Evolutionary conservation across 2,329 filamentous ascomycete genomes (phyloP), one percentile per base, ranked within the genome.

Genomic region (Fusarium sp.): DNA sequence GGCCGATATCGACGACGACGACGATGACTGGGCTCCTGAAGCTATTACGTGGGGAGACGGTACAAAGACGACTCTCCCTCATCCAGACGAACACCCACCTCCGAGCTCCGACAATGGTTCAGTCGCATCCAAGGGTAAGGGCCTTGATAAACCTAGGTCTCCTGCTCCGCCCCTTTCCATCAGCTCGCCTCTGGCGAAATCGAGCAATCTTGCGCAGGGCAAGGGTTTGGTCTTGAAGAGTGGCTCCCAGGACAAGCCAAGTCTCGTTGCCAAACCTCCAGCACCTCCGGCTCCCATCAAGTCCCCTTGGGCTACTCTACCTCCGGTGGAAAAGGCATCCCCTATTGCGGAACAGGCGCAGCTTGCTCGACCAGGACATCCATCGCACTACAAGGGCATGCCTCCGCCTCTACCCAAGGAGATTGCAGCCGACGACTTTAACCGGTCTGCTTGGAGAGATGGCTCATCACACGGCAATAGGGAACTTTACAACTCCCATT

Each of bases 401-500:
- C 85, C 86, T 20, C 86, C 87, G 60, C 87, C 86, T 20, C 86
- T 80, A 0, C 67, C 64, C 16, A 94, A 95, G 79, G 95, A 98
- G 81, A 97, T 98, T 73, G 94, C 95, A 7, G 94, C 95, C 0
- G 97, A 98, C 82, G 96, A 98, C 75, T 98, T 98, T 80, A 97
- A 93, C 81, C 90, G 97, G 72, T 91, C 92, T 62, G 90, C 92
- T 37, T 97, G 94, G 92, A 90, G 93, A 78, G 95, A 98, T 71
- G 89, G 92, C 6, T 87, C 88, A 39, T 80, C 86, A 1, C 87
- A 89, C 65, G 87, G 88, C 13, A 92, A 90, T 71, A 88, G 94
- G 66, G 95, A 98, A 82, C 86, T 98, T 0, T 98, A 92, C 85
- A 98, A 98, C 81, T 97, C 96, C n/a, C 93, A 97, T 65, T 98